phyloP scores from a whole-genome alignment of 257 asterid genomes.

The Ehretia macrophylla region DNA sequence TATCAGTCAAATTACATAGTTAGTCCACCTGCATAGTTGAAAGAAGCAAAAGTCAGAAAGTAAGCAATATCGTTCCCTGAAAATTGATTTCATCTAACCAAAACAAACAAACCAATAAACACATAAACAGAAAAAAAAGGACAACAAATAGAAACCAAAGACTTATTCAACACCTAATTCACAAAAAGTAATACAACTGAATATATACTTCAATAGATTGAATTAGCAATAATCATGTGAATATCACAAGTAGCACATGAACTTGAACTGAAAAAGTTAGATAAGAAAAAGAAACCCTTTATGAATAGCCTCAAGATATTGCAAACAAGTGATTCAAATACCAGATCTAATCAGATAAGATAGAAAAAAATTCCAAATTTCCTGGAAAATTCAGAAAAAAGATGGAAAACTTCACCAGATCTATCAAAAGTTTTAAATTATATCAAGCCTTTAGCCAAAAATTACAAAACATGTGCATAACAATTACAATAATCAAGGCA shows the following conservation, averaged over 20 bases:
- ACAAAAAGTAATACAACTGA: background rate
- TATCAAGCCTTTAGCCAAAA: background rate
- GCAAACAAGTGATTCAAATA: conserved; percentile 1
- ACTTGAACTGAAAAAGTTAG: conserved; percentile 14
- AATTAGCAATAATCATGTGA: conserved; percentile 5
- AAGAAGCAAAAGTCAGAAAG: background rate
- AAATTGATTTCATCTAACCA: background rate
- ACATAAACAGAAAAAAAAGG: background rate
- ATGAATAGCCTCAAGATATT: background rate
- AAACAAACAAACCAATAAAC: background rate
- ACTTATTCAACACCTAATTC: background rate
- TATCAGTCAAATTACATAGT: background rate
- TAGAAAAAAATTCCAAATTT: conserved; percentile 8
- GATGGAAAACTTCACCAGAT: conserved; percentile 19
- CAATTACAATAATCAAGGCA: background rate
- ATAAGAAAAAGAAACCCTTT: conserved; percentile 10
- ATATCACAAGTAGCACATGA: conserved; percentile 29
- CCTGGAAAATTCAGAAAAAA: conserved; percentile 10
- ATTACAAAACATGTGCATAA: background rate
- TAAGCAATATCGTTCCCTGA: background rate
- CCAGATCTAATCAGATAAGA: conserved; percentile 24
- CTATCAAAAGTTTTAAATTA: conserved; percentile 9
- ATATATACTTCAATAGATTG: background rate
- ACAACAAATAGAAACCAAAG: background rate
- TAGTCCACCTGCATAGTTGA: conserved; percentile 3